Conservation (phyloP, 768 basidiomycete species). For the Suillus fuscotomentosus region DNA sequence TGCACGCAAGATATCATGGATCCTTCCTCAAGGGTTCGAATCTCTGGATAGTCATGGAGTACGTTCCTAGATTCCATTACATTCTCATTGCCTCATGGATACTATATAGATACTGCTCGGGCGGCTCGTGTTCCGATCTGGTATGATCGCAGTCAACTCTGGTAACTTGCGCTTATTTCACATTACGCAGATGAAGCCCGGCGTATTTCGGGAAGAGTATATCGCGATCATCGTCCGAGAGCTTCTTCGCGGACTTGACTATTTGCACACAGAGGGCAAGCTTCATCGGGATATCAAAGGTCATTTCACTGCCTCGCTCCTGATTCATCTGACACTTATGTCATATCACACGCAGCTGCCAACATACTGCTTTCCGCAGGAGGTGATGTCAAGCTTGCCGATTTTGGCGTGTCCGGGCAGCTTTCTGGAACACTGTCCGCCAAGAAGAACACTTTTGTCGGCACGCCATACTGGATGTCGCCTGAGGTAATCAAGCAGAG, state of each 20-base stretch:
- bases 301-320: constrained; percentile 27
- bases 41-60: constrained; percentile 99
- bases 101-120: constrained; percentile 81
- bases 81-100: constrained; percentile 10
- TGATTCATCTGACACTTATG: neutral
- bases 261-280: constrained; percentile 94
- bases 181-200: constrained; percentile 86
- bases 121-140: constrained; percentile 96
- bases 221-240: constrained; percentile 97
- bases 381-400: constrained; percentile 96
- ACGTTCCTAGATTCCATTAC: constrained; percentile 25
- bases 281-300: constrained; percentile 99
- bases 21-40: constrained; percentile 94
- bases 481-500: constrained; percentile 99
- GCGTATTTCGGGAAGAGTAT: constrained; percentile 96
- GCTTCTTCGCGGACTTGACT: constrained; percentile 88
- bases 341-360: constrained; percentile 56
- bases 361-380: constrained; percentile 91
- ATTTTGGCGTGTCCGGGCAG: constrained; percentile 98
- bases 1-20: constrained; percentile 78
- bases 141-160: constrained; percentile 43
- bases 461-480: constrained; percentile 99
- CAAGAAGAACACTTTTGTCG: constrained; percentile 98
- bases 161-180: constrained; percentile 8
- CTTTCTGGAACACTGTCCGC: constrained; percentile 89